A percentile compares a stretch with the other conserved stretches of the same genome.
phyloP scores from a whole-genome alignment of 257 asterid genomes.

The Jacaranda copaia region DNA sequence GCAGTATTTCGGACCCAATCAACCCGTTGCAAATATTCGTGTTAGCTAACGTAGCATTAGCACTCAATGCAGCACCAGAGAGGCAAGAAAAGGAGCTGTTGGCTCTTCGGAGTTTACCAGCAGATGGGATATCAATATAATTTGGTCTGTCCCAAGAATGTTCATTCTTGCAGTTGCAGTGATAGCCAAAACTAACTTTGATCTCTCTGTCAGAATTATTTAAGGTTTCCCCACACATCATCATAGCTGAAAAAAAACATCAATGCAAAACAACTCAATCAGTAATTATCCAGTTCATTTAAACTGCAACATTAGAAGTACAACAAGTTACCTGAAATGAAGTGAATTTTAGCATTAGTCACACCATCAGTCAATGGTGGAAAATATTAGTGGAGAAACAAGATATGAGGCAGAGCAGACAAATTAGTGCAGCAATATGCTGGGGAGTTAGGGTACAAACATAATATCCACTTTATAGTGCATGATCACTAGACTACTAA shows the following conservation, averaged over 20 bases:
- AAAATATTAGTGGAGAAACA: too few species aligned
- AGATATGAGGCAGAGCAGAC: too few species aligned
- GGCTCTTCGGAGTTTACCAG: constrained; percentile 58
- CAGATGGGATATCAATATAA: constrained; percentile 63
- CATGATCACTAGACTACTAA: too few species aligned
- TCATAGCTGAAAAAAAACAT: constrained; percentile 45
- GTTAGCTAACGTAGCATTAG: constrained; percentile 89
- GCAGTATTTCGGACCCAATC: constrained; percentile 83
- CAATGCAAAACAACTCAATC: constrained; percentile 14
- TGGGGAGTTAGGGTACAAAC: too few species aligned
- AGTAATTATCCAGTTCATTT: not conserved
- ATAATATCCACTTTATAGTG: too few species aligned
- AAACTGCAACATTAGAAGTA: not conserved
- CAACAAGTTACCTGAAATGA: not conserved
- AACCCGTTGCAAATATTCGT: constrained; percentile 95
- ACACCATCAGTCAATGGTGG: too few species aligned
- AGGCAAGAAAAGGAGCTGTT: constrained; percentile 86
- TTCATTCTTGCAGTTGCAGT: constrained; percentile 50
- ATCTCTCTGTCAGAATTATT: constrained; percentile 62
- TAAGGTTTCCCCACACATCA: constrained; percentile 55
- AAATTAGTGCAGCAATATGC: too few species aligned
- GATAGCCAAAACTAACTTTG: constrained; percentile 89
- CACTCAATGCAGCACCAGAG: constrained; percentile 95
- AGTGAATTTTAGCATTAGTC: not conserved
- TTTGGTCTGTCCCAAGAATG: constrained; percentile 54